Conservation (phyloP, 305 asterid species). For the Fraxinus floribunda region DNA sequence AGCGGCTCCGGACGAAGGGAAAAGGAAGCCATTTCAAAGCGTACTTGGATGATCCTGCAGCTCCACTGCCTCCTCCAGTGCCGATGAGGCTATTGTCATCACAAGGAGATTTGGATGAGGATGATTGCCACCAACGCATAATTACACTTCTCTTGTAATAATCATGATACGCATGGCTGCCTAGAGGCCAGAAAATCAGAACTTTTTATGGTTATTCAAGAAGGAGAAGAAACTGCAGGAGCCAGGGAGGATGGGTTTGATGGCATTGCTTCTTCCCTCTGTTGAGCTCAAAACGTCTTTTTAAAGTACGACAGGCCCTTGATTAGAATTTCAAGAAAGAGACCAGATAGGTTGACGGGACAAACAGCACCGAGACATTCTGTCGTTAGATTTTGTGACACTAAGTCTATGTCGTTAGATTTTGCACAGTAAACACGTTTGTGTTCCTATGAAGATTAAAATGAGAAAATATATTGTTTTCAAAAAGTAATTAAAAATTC, state of each 20-base stretch:
- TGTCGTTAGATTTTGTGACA: no score
- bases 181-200: background rate
- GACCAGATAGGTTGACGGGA: no score
- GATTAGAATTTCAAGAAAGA: no score
- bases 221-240: background rate
- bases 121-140: background rate
- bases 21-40: background rate
- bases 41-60: background rate
- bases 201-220: background rate
- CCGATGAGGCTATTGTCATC: background rate
- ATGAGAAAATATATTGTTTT: background rate
- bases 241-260: background rate
- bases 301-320: background rate
- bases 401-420: no score
- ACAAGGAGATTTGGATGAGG: background rate
- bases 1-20: background rate
- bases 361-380: no score
- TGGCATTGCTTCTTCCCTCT: background rate
- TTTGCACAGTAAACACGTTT: no score
- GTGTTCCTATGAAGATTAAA: background rate
- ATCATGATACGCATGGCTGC: background rate
- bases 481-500: background rate
- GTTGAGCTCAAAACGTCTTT: background rate
- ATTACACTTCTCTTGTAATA: background rate
- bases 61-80: background rate